phyloP scores from a whole-genome alignment of 108 stramenopile genomes.

The Schizochytrium sp. region DNA sequence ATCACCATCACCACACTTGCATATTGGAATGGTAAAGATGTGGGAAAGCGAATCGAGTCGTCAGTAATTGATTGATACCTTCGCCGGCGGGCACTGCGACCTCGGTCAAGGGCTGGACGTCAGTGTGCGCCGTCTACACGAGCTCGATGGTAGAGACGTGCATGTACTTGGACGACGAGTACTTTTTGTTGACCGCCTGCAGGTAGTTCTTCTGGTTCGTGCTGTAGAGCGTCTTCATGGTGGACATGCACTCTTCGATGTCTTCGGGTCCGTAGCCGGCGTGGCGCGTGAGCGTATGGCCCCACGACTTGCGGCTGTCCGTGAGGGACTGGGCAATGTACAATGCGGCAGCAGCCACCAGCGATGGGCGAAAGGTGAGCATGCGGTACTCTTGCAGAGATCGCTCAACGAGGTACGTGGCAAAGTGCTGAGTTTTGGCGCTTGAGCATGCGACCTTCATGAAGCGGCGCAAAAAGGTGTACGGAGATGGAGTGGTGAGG shows the following conservation, averaged over 20 bases:
- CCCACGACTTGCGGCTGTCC: slow-evolving; percentile 67
- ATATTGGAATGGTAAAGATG: no score
- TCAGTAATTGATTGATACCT: no score
- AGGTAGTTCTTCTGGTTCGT: slow-evolving; percentile 53
- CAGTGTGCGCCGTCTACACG: not conserved
- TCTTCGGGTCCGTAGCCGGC: slow-evolving; percentile 66
- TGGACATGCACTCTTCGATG: slow-evolving; percentile 59
- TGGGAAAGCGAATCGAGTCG: no score
- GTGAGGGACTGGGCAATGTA: slow-evolving; percentile 67
- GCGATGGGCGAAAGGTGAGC: slow-evolving; percentile 70
- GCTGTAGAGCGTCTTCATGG: slow-evolving; percentile 41
- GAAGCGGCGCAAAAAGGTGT: slow-evolving; percentile 80
- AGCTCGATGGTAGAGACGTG: not conserved
- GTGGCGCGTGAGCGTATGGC: slow-evolving; percentile 70
- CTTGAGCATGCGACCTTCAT: slow-evolving; percentile 82
- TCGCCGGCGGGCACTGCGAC: not conserved
- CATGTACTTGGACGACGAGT: slow-evolving; percentile 41
- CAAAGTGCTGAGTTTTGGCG: slow-evolving; percentile 63
- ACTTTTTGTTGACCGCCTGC: slow-evolving; percentile 75
- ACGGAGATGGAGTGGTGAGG: slow-evolving; percentile 80
- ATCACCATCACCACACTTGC: no score
- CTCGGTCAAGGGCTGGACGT: not conserved
- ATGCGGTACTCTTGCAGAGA: slow-evolving; percentile 83
- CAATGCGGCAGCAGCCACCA: slow-evolving; percentile 74
- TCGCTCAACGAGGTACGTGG: slow-evolving; percentile 82